These are phyloP conservation scores for Acarospora socialis DNA, from an alignment of 2,329 filamentous ascomycete genomes.

Conservation along the genomic window DNA sequence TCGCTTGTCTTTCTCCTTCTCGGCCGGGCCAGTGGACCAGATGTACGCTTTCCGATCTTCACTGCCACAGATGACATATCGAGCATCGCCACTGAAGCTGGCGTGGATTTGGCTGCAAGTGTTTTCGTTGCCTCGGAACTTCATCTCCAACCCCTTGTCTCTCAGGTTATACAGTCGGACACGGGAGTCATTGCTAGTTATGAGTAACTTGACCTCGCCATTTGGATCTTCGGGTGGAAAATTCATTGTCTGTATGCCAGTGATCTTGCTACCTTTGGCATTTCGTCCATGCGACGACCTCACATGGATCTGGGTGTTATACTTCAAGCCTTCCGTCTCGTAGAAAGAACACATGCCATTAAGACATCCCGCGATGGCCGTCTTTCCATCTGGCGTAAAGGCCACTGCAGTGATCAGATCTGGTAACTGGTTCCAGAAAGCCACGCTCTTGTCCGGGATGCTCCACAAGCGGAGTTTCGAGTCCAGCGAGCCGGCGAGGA, in stretches of 20 bases:
- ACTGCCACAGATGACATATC: slow-evolving; percentile 81
- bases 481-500: slow-evolving; percentile 84
- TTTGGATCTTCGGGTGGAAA: slow-evolving; percentile 42
- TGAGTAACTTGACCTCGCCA: slow-evolving; percentile 64
- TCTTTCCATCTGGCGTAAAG: slow-evolving; percentile 84
- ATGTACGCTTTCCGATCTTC: slow-evolving; percentile 85
- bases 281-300: slow-evolving; percentile 84
- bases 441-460: slow-evolving; percentile 89
- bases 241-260: slow-evolving; percentile 66
- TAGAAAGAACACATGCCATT: slow-evolving; percentile 81
- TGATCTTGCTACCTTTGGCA: slow-evolving; percentile 93
- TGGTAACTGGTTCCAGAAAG: slow-evolving; percentile 59
- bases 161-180: slow-evolving; percentile 78
- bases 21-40: slow-evolving; percentile 55
- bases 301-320: slow-evolving; percentile 79
- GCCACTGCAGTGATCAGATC: slow-evolving; percentile 90
- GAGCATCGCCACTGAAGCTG: slow-evolving; percentile 71
- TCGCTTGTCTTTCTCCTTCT: slow-evolving; percentile 62
- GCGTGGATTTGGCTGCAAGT: slow-evolving; percentile 81
- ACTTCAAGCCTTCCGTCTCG: slow-evolving; percentile 79
- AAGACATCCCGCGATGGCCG: slow-evolving; percentile 74
- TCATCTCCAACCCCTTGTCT: slow-evolving; percentile 72
- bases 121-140: slow-evolving; percentile 86
- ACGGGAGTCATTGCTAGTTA: slow-evolving; percentile 91
- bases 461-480: slow-evolving; percentile 84